A percentile compares a stretch with the other conserved stretches of the same genome.
These are phyloP conservation scores for Fusarium phyllophilum DNA, from an alignment of 2,329 filamentous ascomycete species.

Conservation along the genomic window DNA sequence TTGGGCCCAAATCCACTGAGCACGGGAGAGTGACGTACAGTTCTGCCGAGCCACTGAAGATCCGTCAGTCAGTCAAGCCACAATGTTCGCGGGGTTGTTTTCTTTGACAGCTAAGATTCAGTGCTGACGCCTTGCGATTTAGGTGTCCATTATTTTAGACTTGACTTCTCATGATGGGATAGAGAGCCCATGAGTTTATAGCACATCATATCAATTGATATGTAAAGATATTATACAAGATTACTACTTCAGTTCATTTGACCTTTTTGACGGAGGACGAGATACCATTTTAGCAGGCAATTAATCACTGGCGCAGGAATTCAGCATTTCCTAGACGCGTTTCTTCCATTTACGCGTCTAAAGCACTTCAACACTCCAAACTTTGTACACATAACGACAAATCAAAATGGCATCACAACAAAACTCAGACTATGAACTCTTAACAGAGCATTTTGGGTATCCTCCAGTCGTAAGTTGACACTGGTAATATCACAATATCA, in stretches of 20 bases:
- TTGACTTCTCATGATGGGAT: constrained; percentile 2
- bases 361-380: neutral
- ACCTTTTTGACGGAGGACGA: too few relatives aligned
- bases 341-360: constrained; percentile 32
- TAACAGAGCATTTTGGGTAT: constrained; percentile 96
- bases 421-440: constrained; percentile 70
- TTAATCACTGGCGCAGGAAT: neutral
- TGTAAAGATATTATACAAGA: neutral
- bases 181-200: neutral
- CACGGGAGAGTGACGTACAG: constrained; percentile 32
- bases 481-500: neutral
- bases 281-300: neutral
- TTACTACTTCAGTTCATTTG: too few relatives aligned
- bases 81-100: constrained; percentile 31
- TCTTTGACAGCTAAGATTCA: neutral
- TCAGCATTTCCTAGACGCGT: constrained; percentile 12
- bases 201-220: neutral
- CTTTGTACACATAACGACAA: neutral
- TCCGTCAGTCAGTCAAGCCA: constrained; percentile 10
- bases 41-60: constrained; percentile 25
- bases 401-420: constrained; percentile 48
- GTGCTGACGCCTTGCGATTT: constrained; percentile 33
- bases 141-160: constrained; percentile 3
- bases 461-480: constrained; percentile 79
- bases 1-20: constrained; percentile 18